phyloP scores from a whole-genome alignment of 2,329 filamentous ascomycete genomes.

The Gnomoniopsis sp. region DNA sequence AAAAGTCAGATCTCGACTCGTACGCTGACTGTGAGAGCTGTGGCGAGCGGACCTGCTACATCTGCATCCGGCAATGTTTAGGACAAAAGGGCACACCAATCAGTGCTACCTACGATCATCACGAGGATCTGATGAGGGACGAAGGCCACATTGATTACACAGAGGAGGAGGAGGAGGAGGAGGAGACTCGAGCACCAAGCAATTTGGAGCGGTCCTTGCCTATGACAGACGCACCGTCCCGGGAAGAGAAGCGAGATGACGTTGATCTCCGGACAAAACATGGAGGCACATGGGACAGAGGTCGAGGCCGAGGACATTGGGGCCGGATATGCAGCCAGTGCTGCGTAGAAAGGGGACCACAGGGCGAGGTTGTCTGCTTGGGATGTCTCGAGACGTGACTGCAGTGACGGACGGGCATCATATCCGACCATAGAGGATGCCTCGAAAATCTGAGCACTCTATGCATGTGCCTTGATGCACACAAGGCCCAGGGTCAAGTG shows the following conservation, averaged over 20 bases:
- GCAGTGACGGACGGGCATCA: background rate
- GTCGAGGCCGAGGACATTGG: constrained; percentile 39
- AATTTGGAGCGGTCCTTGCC: constrained; percentile 35
- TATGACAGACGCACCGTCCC: constrained; percentile 43
- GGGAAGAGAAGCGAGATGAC: constrained; percentile 9
- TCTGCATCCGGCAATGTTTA: constrained; percentile 64
- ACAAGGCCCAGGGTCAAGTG: background rate
- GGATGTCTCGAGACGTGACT: constrained; percentile 47
- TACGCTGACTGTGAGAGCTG: constrained; percentile 64
- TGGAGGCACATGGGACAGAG: constrained; percentile 29
- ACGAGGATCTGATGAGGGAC: constrained; percentile 8
- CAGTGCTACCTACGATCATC: background rate
- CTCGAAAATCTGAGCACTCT: background rate
- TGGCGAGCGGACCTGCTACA: constrained; percentile 59
- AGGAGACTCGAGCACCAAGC: constrained; percentile 18
- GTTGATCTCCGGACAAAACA: constrained; percentile 4
- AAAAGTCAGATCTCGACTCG: constrained; percentile 62
- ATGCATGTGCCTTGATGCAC: background rate
- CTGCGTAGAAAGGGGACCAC: constrained; percentile 61
- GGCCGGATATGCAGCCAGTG: constrained; percentile 63
- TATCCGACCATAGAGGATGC: background rate
- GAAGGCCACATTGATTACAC: constrained; percentile 11
- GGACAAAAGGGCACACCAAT: constrained; percentile 37
- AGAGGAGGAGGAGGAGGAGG: constrained; percentile 16
- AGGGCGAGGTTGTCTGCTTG: constrained; percentile 65